Percentiles rank a stretch among this genome's conserved stretches.
Conservation (phyloP, 495 filamentous ascomycete species). For the Lasiosphaeris hirsuta region DNA sequence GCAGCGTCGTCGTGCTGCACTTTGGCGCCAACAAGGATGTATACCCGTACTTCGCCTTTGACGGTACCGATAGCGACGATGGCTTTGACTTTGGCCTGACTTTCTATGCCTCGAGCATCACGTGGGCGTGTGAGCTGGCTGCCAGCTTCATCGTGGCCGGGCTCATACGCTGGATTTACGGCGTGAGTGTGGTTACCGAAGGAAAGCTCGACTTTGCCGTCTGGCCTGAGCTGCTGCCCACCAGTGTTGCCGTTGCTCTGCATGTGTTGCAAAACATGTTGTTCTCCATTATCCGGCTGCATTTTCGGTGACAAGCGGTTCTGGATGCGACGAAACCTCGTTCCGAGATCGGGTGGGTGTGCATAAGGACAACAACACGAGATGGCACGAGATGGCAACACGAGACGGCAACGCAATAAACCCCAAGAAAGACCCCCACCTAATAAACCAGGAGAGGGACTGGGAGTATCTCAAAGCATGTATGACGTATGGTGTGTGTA, state of each 20-base stretch:
- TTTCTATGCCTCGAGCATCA: slow-evolving; percentile 56
- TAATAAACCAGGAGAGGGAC: too few relatives aligned
- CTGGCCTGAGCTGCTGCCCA: slow-evolving; percentile 61
- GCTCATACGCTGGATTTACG: slow-evolving; percentile 51
- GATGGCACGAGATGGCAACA: too few relatives aligned
- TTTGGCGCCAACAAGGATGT: slow-evolving; percentile 60
- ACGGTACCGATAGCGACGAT: slow-evolving; percentile 37
- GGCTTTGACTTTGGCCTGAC: slow-evolving; percentile 55
- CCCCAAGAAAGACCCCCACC: too few relatives aligned
- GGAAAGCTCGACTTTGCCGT: slow-evolving; percentile 56
- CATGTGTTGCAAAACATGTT: slow-evolving; percentile 67
- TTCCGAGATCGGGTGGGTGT: too few relatives aligned
- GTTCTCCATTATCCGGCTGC: slow-evolving; percentile 59
- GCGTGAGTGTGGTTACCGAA: slow-evolving; percentile 56
- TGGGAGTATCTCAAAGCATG: too few relatives aligned
- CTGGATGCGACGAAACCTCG: not conserved
- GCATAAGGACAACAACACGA: too few relatives aligned
- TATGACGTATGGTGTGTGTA: too few relatives aligned
- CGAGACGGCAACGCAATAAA: too few relatives aligned
- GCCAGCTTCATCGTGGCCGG: slow-evolving; percentile 55
- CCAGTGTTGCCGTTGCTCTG: slow-evolving; percentile 57
- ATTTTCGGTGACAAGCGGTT: slow-evolving; percentile 43
- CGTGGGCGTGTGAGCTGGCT: slow-evolving; percentile 59
- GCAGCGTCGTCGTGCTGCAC: slow-evolving; percentile 57
- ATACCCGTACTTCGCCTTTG: slow-evolving; percentile 58